Conservation (phyloP, 208 protist genomes). For the Leishmania mexicana region DNA sequence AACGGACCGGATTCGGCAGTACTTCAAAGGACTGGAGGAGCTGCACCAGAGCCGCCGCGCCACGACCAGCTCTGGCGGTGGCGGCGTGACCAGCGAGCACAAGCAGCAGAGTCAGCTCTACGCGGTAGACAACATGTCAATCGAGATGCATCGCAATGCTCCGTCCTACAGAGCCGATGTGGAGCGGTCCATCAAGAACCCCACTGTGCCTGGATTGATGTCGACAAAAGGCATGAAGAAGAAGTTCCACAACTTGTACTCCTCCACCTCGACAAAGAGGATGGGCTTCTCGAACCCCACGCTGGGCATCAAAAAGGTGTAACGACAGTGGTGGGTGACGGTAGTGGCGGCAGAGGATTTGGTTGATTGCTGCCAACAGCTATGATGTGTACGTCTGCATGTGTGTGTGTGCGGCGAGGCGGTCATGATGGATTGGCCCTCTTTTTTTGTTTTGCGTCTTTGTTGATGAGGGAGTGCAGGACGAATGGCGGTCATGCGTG, state of each 20-base stretch:
- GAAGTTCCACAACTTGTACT: slow-evolving; percentile 92
- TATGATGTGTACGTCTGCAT: neutral
- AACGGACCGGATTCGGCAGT: slow-evolving; percentile 84
- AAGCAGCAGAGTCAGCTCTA: slow-evolving; percentile 84
- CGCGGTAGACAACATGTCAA: slow-evolving; percentile 49
- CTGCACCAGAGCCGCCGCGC: slow-evolving; percentile 42
- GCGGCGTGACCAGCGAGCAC: slow-evolving; percentile 66
- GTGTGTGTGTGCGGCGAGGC: neutral
- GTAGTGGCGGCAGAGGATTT: neutral
- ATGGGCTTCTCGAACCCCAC: slow-evolving; percentile 90
- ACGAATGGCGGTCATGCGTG: neutral
- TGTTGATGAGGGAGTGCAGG: neutral
- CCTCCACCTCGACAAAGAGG: slow-evolving; percentile 84
- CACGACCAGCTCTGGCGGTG: slow-evolving; percentile 42
- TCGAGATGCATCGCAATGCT: slow-evolving; percentile 64
- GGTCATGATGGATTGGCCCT: neutral
- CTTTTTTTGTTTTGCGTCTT: neutral
- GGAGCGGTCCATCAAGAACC: slow-evolving; percentile 81
- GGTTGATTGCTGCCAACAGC: neutral
- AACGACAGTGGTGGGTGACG: slow-evolving; percentile 11
- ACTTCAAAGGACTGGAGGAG: slow-evolving; percentile 73
- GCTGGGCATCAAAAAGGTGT: slow-evolving; percentile 89
- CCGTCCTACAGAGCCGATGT: slow-evolving; percentile 62
- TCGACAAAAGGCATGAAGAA: slow-evolving; percentile 92
- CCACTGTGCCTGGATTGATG: slow-evolving; percentile 90